phyloP scores from a whole-genome alignment of 2,329 filamentous ascomycete species.

The Sporothrix pallida region DNA sequence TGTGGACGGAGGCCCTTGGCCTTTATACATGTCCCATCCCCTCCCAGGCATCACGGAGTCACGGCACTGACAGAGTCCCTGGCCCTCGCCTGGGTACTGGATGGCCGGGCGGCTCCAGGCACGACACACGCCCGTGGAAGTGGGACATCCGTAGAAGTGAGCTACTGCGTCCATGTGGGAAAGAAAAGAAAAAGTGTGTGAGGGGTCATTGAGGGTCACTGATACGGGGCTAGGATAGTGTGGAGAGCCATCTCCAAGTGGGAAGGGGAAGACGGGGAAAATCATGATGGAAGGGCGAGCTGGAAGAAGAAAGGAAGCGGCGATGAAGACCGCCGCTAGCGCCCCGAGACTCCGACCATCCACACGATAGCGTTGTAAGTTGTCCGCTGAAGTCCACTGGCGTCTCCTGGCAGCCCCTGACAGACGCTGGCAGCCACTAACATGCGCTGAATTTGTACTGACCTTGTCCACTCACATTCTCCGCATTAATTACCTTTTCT shows the following conservation, averaged over 20 bases:
- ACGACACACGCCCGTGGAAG: conserved; percentile 9
- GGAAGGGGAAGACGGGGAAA: conserved; percentile 2
- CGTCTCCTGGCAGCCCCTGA: too few species aligned
- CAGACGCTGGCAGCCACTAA: too few species aligned
- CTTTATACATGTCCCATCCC: conserved; percentile 2
- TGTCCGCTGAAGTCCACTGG: too few species aligned
- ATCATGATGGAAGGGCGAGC: background rate
- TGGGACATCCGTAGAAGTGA: conserved; percentile 12
- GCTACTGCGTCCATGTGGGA: background rate
- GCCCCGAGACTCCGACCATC: conserved; percentile 19
- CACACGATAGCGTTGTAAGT: background rate
- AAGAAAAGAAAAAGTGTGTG: background rate
- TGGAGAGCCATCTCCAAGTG: conserved; percentile 5
- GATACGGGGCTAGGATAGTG: background rate
- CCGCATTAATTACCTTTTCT: background rate
- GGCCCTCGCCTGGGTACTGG: background rate
- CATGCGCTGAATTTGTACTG: too few species aligned
- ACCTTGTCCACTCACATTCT: background rate
- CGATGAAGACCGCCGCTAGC: background rate
- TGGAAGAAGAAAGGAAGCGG: background rate
- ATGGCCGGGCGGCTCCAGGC: background rate
- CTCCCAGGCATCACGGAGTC: conserved; percentile 19
- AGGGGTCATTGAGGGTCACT: background rate
- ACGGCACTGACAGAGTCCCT: background rate
- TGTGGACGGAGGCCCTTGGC: background rate